phyloP scores from a whole-genome alignment of 2,329 filamentous ascomycete genomes.

The Bretziella fagacearum region DNA sequence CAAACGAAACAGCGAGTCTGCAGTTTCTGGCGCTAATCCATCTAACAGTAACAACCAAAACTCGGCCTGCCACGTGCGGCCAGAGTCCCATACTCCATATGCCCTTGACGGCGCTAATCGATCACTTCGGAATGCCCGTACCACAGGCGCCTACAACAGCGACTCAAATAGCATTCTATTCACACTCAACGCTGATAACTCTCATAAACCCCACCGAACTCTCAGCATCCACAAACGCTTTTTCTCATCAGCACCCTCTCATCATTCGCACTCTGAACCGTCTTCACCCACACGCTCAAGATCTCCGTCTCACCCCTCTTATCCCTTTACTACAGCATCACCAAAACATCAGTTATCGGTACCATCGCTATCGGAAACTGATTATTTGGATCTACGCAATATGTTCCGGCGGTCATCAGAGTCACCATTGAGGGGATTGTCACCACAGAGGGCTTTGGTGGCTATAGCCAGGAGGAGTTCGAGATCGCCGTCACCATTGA shows the following conservation, averaged over 20 bases:
- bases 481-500: background rate
- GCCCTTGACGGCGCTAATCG: background rate
- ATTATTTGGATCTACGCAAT: constrained; percentile 13
- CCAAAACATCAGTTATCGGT: background rate
- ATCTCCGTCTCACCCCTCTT: background rate
- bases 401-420: constrained; percentile 12
- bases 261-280: background rate
- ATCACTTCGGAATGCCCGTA: background rate
- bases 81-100: background rate
- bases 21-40: background rate
- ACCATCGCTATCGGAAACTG: constrained; percentile 6
- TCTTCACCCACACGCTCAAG: background rate
- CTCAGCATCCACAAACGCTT: background rate
- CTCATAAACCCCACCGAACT: background rate
- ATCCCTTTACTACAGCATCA: background rate
- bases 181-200: background rate
- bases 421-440: constrained; percentile 2
- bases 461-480: background rate
- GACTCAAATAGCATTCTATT: background rate
- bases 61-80: background rate
- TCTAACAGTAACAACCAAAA: background rate
- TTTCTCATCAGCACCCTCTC: background rate
- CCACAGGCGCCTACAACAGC: background rate
- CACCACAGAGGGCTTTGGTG: constrained; percentile 4
- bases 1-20: constrained; percentile 9